Conservation (phyloP, 2,329 filamentous ascomycete genomes). For the Aspergillus japonicus region DNA sequence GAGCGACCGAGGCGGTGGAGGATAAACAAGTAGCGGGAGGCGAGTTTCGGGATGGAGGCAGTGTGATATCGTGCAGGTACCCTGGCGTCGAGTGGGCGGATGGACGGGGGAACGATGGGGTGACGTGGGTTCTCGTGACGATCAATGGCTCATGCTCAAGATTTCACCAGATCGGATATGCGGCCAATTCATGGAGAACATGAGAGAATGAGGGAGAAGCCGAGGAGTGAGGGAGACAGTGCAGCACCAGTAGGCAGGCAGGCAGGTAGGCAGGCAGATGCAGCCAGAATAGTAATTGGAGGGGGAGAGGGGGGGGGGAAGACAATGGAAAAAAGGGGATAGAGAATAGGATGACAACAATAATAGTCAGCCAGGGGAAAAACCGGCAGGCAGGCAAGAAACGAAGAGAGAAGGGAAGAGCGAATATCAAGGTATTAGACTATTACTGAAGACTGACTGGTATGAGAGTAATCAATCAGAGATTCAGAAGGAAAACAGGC, state of each 20-base stretch:
- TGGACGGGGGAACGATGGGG: conserved; percentile 7
- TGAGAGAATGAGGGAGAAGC: conserved; percentile 18
- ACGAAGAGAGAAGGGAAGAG: not conserved
- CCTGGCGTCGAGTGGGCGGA: not conserved
- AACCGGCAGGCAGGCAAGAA: not conserved
- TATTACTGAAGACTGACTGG: not conserved
- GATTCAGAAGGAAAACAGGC: not conserved
- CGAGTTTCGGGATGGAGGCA: conserved; percentile 11
- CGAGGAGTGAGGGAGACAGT: not conserved
- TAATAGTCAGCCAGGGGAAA: conserved; percentile 3
- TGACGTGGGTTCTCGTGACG: conserved; percentile 21
- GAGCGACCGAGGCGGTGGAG: conserved; percentile 10
- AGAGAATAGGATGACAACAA: not conserved
- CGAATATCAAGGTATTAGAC: not conserved
- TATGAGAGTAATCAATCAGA: not conserved
- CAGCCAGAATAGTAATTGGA: not conserved
- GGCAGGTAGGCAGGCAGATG: not conserved
- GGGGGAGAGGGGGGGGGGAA: not conserved
- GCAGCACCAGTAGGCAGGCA: too few species aligned
- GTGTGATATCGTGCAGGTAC: conserved; percentile 10
- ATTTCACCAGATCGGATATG: conserved; percentile 10
- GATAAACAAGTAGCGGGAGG: conserved; percentile 6
- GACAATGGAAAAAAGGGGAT: not conserved
- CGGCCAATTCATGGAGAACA: conserved; percentile 18
- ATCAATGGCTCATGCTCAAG: conserved; percentile 20